A percentile compares a stretch with the other conserved stretches of the same genome.
Evolutionary conservation across 768 basidiomycete genomes (phyloP).

Genomic region (Lenzites betulinus): DNA sequence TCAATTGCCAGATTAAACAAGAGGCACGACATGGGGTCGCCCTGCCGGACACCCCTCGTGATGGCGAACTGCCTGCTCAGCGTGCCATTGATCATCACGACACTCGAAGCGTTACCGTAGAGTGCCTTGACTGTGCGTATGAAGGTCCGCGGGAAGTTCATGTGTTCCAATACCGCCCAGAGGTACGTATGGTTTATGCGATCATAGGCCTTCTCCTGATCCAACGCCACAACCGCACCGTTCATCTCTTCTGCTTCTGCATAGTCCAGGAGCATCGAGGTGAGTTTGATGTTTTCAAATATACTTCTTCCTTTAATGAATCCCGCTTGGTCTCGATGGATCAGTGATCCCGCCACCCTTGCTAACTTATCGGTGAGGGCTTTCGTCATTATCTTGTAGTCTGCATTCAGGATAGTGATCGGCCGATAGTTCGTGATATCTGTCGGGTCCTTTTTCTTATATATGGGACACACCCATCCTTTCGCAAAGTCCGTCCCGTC

Average conservation of each 20-base stretch:
- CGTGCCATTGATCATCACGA: conserved; percentile 37
- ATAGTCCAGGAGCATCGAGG: conserved; percentile 20
- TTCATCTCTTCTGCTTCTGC: conserved; percentile 16
- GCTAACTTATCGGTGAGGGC: conserved; percentile 25
- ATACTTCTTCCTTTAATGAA: conserved; percentile 39
- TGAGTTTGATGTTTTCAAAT: conserved; percentile 35
- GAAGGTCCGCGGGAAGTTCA: conserved; percentile 15
- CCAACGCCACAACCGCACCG: conserved; percentile 4
- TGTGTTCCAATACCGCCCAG: conserved; percentile 3
- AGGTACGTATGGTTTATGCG: conserved; percentile 20
- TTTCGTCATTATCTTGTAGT: conserved; percentile 28
- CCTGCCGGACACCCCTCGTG: conserved; percentile 39
- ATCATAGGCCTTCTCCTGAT: too few relatives aligned
- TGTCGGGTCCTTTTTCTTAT: conserved; percentile 31
- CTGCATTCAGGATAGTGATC: conserved; percentile 31
- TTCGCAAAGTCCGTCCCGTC: conserved; percentile 23
- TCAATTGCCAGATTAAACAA: conserved; percentile 37
- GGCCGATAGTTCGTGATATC: conserved; percentile 22
- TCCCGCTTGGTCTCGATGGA: conserved; percentile 41
- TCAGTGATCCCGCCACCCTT: conserved; percentile 4
- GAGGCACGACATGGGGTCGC: conserved; percentile 37
- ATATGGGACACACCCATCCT: conserved; percentile 42
- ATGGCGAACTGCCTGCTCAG: conserved; percentile 30
- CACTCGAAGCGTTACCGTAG: conserved; percentile 33
- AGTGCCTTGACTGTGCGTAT: conserved; percentile 26